A percentile compares a stretch with the other conserved stretches of the same genome.
These are phyloP conservation scores for Fusarium penzigii DNA, from an alignment of 2,329 filamentous ascomycete species.

Conservation along the genomic window DNA sequence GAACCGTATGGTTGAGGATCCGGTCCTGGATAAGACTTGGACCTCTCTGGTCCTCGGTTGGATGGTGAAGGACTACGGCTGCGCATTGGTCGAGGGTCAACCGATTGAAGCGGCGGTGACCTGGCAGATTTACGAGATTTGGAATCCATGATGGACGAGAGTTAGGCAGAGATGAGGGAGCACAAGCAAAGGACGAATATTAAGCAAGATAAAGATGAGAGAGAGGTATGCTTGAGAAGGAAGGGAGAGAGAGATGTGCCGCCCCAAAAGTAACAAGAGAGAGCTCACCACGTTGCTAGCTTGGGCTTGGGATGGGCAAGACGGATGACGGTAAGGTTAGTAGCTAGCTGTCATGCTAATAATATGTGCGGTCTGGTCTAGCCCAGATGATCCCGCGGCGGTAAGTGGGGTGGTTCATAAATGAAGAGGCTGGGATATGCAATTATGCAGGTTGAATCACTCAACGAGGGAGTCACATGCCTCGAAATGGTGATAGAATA, in stretches of 20 bases:
- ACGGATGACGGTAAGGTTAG: neutral
- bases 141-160: constrained; percentile 10
- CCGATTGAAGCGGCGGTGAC: constrained; percentile 23
- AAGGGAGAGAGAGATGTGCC: neutral
- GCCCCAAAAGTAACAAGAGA: neutral
- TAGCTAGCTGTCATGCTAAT: neutral
- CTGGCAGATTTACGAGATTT: constrained; percentile 21
- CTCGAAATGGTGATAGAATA: neutral
- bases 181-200: neutral
- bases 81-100: constrained; percentile 31
- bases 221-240: neutral
- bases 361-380: neutral
- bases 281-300: neutral
- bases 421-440: neutral
- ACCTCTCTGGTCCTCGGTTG: constrained; percentile 18
- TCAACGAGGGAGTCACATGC: neutral
- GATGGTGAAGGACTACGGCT: constrained; percentile 29
- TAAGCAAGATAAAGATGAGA: neutral
- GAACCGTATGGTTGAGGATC: constrained; percentile 19
- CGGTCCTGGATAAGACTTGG: constrained; percentile 22
- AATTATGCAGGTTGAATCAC: neutral
- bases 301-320: neutral
- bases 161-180: neutral
- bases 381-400: neutral
- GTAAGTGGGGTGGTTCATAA: neutral